Base-by-base conservation (phyloP, 1,284 basidiomycete genomes). In the Cystobasidium sp. region DNA sequence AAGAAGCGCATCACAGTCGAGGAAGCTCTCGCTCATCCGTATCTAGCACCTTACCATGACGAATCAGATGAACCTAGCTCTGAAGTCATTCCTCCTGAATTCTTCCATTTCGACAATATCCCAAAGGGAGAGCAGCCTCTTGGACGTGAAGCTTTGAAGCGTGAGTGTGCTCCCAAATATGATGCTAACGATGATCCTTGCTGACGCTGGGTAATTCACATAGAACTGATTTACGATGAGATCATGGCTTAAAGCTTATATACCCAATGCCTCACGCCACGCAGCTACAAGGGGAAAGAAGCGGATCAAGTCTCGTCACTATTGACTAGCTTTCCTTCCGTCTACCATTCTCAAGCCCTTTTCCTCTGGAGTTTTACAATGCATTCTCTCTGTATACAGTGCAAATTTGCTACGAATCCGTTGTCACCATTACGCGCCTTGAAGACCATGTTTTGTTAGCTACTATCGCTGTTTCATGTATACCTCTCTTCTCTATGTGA, bases 31-130 rank as follows among this genome's bases (percentile, higher is more conserved):
- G 78, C 74, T 22, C 68, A 75, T 41, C 58, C 56, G 10, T 81
- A 81, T 69, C 70, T 80, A 52, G 77, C 76, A 31, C 74, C 74
- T 3, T 80, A 79, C 61, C 79, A 80, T 55, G 79, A 79, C 68
- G 77, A 77, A 16, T 77, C 77, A 76, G 80, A 76, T 75, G 44
- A 64, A 74, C 61, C 52, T 14, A 65, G 63, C 9, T 74, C 66
- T 22, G 75, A 61, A 74, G 9, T 58, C 53, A 64, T 62, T 20
- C 89, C 90, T 0, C 86, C 96, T 14, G 90, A 92, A 74, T 89
- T 92, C 8, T 89, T 88, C 18, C 95, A 95, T 83, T 97, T 97
- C 82, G 89, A 95, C 80, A 95, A 73, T 46, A 73, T 96, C 82
- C 93, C 94, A 76, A 81, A 84, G 75, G 76, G 78, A 41, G 81